Percentiles rank a stretch among this genome's conserved stretches.
phyloP scores from a whole-genome alignment of 1,284 basidiomycete genomes.

The Rhizoctonia solani region DNA sequence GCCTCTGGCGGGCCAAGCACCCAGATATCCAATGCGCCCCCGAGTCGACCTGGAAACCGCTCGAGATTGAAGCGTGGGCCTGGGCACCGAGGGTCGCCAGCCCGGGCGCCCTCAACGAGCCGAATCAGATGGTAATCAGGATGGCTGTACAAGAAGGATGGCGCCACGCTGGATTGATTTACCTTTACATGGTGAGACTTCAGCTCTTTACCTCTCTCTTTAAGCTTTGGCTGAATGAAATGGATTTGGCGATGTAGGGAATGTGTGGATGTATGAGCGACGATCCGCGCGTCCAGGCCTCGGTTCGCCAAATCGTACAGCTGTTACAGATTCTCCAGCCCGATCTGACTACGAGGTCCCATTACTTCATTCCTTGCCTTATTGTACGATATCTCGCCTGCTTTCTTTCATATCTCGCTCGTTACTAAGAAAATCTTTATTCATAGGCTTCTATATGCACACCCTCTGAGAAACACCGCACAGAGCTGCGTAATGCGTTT shows the following conservation, averaged over 20 bases:
- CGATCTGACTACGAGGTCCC: constrained; percentile 6
- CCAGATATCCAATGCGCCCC: background rate
- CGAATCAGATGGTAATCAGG: background rate
- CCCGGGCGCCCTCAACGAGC: background rate
- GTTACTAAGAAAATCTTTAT: background rate
- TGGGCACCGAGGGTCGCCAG: constrained; percentile 5
- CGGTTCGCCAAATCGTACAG: constrained; percentile 8
- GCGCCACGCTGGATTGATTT: constrained; percentile 25
- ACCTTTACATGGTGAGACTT: constrained; percentile 26
- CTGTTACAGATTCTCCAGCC: background rate
- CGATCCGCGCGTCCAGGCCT: constrained; percentile 24
- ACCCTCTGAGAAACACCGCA: constrained; percentile 4
- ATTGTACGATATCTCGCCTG: constrained; percentile 4
- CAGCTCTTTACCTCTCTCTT: background rate
- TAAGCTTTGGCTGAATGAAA: background rate
- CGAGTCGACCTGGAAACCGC: background rate
- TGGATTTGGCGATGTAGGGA: background rate
- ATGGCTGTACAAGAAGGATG: constrained; percentile 15
- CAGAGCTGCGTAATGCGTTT: background rate
- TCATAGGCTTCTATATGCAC: background rate
- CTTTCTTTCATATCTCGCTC: background rate
- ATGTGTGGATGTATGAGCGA: constrained; percentile 17
- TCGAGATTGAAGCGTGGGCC: background rate
- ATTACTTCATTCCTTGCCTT: constrained; percentile 8
- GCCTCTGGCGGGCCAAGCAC: constrained; percentile 12